A percentile compares a stretch with the other conserved stretches of the same genome.
Evolutionary conservation across 805 yeast species (phyloP).

Genomic region (Suhomyces canberraensis): DNA sequence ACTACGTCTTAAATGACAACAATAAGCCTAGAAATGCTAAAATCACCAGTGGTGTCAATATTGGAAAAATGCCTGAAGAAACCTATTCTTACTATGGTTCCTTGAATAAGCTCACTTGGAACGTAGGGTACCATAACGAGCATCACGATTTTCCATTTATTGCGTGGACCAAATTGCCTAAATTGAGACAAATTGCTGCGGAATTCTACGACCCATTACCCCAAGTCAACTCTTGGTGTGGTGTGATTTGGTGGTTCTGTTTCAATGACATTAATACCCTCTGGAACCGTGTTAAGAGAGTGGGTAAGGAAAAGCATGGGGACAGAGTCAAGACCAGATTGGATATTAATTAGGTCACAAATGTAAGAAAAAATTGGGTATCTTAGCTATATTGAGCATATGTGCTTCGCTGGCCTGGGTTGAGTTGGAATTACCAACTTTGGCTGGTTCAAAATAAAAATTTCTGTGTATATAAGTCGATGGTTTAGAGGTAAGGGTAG

Average conservation of each 20-base stretch:
- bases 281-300: conserved; percentile 80
- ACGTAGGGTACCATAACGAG: conserved; percentile 91
- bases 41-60: conserved; percentile 18
- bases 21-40: conserved; percentile 42
- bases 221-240: conserved; percentile 70
- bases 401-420: too few species aligned
- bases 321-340: conserved; percentile 17
- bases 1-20: conserved; percentile 62
- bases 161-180: conserved; percentile 81
- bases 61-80: conserved; percentile 54
- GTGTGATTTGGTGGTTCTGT: conserved; percentile 70
- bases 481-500: too few species aligned
- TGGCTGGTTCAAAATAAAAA: too few species aligned
- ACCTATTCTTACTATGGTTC: conserved; percentile 88
- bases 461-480: too few species aligned
- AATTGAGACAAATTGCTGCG: conserved; percentile 60
- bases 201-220: conserved; percentile 86
- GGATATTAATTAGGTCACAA: conserved; percentile 7
- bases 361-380: too few species aligned
- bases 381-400: too few species aligned
- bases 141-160: conserved; percentile 94
- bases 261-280: conserved; percentile 63
- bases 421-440: too few species aligned
- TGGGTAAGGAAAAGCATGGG: conserved; percentile 36
- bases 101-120: conserved; percentile 78